These are phyloP conservation scores for Aspergillus funiculosus DNA, from an alignment of 495 filamentous ascomycete genomes.

Conservation along the genomic window DNA sequence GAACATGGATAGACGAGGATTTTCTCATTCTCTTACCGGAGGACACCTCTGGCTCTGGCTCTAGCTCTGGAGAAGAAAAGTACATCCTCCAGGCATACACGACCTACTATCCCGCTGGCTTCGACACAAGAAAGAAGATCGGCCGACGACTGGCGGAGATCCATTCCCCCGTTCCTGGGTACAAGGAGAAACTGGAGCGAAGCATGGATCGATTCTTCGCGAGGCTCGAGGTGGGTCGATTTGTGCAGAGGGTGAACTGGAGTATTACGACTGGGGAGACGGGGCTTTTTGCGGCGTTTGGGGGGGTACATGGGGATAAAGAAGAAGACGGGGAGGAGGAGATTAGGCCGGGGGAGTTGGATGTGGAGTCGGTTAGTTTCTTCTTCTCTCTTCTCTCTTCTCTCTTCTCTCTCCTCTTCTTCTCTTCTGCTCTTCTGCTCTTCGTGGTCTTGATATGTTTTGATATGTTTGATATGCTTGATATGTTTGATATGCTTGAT, in stretches of 20 bases:
- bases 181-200: slow-evolving; percentile 60
- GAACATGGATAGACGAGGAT: slow-evolving; percentile 64
- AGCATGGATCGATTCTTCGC: slow-evolving; percentile 77
- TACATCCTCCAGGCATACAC: slow-evolving; percentile 64
- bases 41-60: too few relatives aligned
- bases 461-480: too few relatives aligned
- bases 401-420: neutral
- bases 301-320: slow-evolving; percentile 24
- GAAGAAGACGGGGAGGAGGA: neutral
- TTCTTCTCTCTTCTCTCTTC: neutral
- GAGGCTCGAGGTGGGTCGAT: slow-evolving; percentile 33
- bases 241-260: slow-evolving; percentile 53
- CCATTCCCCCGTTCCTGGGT: slow-evolving; percentile 65
- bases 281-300: slow-evolving; percentile 50
- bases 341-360: slow-evolving; percentile 34
- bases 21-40: slow-evolving; percentile 66
- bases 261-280: slow-evolving; percentile 49
- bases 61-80: too few relatives aligned
- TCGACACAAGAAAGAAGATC: slow-evolving; percentile 60
- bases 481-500: too few relatives aligned
- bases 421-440: too few relatives aligned
- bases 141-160: slow-evolving; percentile 57
- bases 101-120: slow-evolving; percentile 68
- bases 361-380: slow-evolving; percentile 43
- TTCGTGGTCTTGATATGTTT: too few relatives aligned